These are phyloP conservation scores for Calonectria pseudoturangicola DNA, from an alignment of 2,329 filamentous ascomycete genomes.

Conservation along the genomic window DNA sequence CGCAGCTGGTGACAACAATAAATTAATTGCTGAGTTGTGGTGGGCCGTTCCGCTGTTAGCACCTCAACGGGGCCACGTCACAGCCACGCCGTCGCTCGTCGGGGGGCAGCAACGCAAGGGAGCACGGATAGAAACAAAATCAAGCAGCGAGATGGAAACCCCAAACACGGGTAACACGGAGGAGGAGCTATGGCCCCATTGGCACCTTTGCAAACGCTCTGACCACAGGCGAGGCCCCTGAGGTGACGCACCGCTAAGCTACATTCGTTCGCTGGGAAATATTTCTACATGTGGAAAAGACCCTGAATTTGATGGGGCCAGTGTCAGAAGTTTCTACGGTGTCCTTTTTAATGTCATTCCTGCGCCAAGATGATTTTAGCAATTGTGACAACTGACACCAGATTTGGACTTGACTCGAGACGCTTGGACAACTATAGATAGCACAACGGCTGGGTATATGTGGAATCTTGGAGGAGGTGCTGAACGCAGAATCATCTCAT, in stretches of 20 bases:
- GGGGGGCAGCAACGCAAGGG: not conserved
- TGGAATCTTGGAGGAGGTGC: too few species aligned
- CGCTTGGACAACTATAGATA: too few species aligned
- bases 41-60: not conserved
- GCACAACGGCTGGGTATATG: too few species aligned
- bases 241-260: not conserved
- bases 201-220: not conserved
- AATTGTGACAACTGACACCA: too few species aligned
- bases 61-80: not conserved
- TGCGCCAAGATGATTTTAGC: too few species aligned
- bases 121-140: not conserved
- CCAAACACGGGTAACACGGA: not conserved
- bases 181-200: not conserved
- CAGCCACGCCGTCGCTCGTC: not conserved
- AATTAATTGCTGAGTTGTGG: not conserved
- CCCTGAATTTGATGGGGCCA: not conserved
- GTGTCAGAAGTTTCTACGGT: not conserved
- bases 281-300: not conserved
- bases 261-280: not conserved
- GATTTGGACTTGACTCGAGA: too few species aligned
- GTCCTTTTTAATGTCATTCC: too few species aligned
- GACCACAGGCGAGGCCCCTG: not conserved
- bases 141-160: not conserved
- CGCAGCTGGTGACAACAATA: conserved; percentile 2
- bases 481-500: too few species aligned